phyloP scores from a whole-genome alignment of 305 asterid genomes.

The Ajuga reptans region DNA sequence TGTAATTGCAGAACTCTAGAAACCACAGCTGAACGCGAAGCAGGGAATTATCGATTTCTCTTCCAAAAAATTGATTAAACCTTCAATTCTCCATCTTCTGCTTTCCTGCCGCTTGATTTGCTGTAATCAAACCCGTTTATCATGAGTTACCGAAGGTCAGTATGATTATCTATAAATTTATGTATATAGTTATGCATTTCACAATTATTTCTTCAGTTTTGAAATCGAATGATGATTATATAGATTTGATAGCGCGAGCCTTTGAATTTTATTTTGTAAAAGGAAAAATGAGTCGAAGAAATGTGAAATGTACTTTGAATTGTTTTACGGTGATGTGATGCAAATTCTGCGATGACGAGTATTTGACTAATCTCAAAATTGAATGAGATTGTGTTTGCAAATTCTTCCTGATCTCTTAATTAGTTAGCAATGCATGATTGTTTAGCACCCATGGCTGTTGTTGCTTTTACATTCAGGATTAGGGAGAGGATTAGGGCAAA shows the following conservation, averaged over 20 bases:
- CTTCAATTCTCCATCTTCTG: not conserved
- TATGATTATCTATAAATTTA: not conserved
- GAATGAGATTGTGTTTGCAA: not conserved
- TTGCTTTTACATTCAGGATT: not conserved
- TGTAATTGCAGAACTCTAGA: constrained; percentile 7
- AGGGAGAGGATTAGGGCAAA: too few relatives aligned
- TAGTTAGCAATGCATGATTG: not conserved
- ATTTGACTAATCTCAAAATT: not conserved
- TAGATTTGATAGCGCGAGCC: not conserved
- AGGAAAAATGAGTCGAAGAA: not conserved
- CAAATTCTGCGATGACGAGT: not conserved
- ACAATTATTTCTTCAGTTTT: not conserved
- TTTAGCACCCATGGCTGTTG: not conserved
- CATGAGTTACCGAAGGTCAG: constrained; percentile 47
- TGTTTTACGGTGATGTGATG: not conserved
- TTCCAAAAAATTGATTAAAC: constrained; percentile 9
- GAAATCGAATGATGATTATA: constrained; percentile 9
- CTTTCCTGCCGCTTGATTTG: constrained; percentile 3
- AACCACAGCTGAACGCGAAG: not conserved
- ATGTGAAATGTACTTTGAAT: not conserved
- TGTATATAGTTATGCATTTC: constrained; percentile 4
- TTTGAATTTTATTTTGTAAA: not conserved
- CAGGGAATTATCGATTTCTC: constrained; percentile 8
- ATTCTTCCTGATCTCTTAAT: not conserved
- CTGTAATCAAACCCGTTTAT: constrained; percentile 2